Conservation (phyloP, 2,329 filamentous ascomycete species). For the Aspergillus piperis region DNA sequence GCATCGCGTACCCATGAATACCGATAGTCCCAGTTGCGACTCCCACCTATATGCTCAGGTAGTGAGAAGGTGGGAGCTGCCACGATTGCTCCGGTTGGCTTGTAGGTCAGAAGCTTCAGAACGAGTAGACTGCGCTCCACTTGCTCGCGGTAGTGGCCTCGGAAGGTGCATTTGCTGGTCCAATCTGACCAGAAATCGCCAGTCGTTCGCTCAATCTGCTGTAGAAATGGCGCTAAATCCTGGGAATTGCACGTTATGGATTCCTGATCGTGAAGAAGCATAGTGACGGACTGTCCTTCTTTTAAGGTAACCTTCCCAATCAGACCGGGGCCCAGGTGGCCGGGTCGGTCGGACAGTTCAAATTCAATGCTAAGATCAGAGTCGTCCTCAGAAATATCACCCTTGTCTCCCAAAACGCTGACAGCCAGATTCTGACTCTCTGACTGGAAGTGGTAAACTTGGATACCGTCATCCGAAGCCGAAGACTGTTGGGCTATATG, state of each 20-base stretch:
- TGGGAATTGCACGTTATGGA: slow-evolving; percentile 55
- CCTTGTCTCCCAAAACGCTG: not conserved
- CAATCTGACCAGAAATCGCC: slow-evolving; percentile 71
- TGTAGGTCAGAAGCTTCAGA: slow-evolving; percentile 74
- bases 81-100: slow-evolving; percentile 75
- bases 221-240: not conserved
- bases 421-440: not conserved
- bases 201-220: slow-evolving; percentile 64
- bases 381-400: not conserved
- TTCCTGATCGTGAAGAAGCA: slow-evolving; percentile 65
- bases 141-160: slow-evolving; percentile 71
- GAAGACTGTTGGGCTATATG: slow-evolving; percentile 55
- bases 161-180: slow-evolving; percentile 70
- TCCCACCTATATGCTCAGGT: slow-evolving; percentile 71
- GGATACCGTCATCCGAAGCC: not conserved
- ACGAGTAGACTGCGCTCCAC: slow-evolving; percentile 71
- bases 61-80: slow-evolving; percentile 76
- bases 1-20: slow-evolving; percentile 78
- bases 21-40: slow-evolving; percentile 52
- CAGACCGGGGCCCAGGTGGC: slow-evolving; percentile 64
- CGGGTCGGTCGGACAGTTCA: slow-evolving; percentile 42
- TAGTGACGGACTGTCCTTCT: slow-evolving; percentile 69
- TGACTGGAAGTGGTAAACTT: not conserved
- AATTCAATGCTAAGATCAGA: not conserved
- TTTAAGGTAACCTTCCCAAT: slow-evolving; percentile 60